Base-by-base conservation (phyloP, 1,284 basidiomycete species). In the Cystobasidium pallidum region DNA sequence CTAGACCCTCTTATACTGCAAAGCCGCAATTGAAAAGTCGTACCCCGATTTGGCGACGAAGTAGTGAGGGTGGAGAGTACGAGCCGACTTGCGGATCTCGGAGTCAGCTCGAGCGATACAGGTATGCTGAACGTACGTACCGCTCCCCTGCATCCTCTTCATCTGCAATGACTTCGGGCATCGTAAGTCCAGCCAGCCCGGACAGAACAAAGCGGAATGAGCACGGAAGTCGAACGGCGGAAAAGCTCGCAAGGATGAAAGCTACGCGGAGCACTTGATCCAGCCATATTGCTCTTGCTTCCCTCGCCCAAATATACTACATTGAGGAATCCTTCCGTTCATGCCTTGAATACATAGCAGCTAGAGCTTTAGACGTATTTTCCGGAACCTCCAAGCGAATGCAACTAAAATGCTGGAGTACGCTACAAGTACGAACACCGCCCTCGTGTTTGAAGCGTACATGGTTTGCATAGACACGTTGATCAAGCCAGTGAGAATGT, bases 391-490 rank as follows among this genome's bases (percentile, higher is more conserved):
- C 88, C 89, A 91, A 30, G 88, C 91, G 34, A 87, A 79, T 0
- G 78, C 81, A 73, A 86, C 88, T 13, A 91, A 79, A 0, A 79
- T 83, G 19, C 86, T 83, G 2, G 86, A 83, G 81, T 99, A 98
- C 0, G 77, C 78, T 2, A 83, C 75, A 11, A 98, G 81, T 21
- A 95, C 84, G 6, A 82, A 59, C 83, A 95, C 84, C 0, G 91
- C 88, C 43, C 82, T 78, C 28, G 72, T 66, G 70, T 88, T 83
- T 0, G 84, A 81, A 15, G 85, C 84, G 78, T 94, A 92, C 88
- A 98, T 94, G 3, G 93, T 97, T 76, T 84, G 81, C 75, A 94
- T 84, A 0, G 85, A 84, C 24, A 98, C 77, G 80, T 98, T 99
- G 74, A 96, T 83, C 19, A 91, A 75, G 0, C 95, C 95, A 0